A percentile compares a stretch with the other conserved stretches of the same genome.
Evolutionary conservation across 805 yeast species (phyloP).

Genomic region (Komagataella pseudopastoris): DNA sequence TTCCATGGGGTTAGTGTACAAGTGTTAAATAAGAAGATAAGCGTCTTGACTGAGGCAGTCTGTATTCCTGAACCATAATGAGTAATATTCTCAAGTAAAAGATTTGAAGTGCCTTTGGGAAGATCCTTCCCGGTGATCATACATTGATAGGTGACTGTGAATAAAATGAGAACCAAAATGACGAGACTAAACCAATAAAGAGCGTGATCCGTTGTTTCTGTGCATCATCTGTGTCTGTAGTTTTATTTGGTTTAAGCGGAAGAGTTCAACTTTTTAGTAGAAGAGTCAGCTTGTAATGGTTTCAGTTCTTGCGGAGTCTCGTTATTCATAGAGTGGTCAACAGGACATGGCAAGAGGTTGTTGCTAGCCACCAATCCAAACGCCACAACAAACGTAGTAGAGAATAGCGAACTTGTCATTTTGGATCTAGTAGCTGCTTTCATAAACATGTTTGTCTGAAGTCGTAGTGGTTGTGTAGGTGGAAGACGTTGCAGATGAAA

Average conservation of each 20-base stretch:
- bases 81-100: too few relatives aligned
- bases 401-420: constrained; percentile 53
- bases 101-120: not conserved
- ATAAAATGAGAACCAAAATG: not conserved
- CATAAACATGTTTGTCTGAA: constrained; percentile 27
- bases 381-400: constrained; percentile 65
- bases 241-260: not conserved
- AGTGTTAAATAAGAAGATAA: not conserved
- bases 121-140: not conserved
- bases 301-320: constrained; percentile 8
- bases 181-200: not conserved
- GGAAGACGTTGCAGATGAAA: not conserved
- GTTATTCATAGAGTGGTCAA: constrained; percentile 27
- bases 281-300: not conserved
- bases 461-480: not conserved
- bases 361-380: constrained; percentile 30
- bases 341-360: constrained; percentile 25
- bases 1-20: not conserved
- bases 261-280: not conserved
- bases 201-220: not conserved
- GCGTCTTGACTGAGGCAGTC: not conserved
- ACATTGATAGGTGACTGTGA: not conserved
- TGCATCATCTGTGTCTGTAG: not conserved
- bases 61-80: not conserved
- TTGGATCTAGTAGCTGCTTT: constrained; percentile 43